Percentiles rank a stretch among this genome's conserved stretches.
phyloP scores from a whole-genome alignment of 139 green algal species.

The Microglena sp. region DNA sequence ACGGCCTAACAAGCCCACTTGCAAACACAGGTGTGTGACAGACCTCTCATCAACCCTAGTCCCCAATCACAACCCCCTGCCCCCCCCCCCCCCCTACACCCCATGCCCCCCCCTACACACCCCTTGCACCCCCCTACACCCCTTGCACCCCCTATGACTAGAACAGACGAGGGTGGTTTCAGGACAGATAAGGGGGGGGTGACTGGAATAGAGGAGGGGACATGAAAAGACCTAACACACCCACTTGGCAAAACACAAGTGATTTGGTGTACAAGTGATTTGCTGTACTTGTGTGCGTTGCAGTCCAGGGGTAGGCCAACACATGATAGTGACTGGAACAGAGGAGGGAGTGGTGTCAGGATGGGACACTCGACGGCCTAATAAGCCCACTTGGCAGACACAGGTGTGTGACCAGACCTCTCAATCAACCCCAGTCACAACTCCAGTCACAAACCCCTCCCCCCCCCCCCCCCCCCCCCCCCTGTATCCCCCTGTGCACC shows the following conservation, averaged over 20 bases:
- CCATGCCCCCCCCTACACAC: not conserved
- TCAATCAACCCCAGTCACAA: not conserved
- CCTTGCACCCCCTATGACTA: not conserved
- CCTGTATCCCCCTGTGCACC: not conserved
- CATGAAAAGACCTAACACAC: not conserved
- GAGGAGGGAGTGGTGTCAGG: constrained; percentile 54
- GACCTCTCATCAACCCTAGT: not conserved
- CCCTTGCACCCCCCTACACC: not conserved
- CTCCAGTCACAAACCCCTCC: no score
- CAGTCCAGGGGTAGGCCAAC: no score
- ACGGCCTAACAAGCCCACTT: no score
- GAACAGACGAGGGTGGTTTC: no score
- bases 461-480: no score
- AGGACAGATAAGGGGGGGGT: no score
- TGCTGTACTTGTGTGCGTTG: no score
- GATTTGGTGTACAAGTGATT: no score
- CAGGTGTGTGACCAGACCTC: not conserved
- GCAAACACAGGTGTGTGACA: not conserved
- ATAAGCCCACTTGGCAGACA: no score
- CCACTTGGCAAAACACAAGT: not conserved
- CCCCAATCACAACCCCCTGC: not conserved
- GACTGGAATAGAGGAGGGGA: no score
- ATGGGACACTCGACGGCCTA: no score
- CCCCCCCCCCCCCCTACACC: no score
- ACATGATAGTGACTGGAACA: constrained; percentile 47